Evolutionary conservation across 2,329 filamentous ascomycete species (phyloP), one percentile per base, ranked within the genome.

Genomic region (Phaeomoniella chlamydospora): DNA sequence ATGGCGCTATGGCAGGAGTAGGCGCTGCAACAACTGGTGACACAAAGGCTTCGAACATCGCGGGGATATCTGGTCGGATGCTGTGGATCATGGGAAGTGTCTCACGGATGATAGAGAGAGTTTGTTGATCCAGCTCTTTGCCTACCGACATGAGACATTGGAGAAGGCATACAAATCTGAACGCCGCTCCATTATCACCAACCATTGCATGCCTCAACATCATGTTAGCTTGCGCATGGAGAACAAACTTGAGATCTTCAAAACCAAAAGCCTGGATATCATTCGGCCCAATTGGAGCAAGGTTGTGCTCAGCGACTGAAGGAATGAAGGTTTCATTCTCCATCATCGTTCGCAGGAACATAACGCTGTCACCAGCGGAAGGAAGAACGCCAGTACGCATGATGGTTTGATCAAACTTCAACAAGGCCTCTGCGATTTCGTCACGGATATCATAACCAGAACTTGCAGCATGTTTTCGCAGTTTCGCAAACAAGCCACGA

Each of bases 371-470:
- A 43, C 67, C 63, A 33, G 70, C 57, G 22, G 68, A 65, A 35
- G 73, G 56, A 29, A 67, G 54, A 39, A 64, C 58, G 38, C 62
- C 63, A 41, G 60, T 63, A 50, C 68, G 65, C 41, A 67, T 62
- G 48, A 76, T 61, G 48, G 74, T 67, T 34, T 63, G 64, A 37
- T 70, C 70, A 43, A 78, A 66, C 41, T 77, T 81, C 41, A 90
- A 79, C 40, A 83, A 68, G 19, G 78, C 84, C 57, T 94, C 88
- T 43, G 93, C 87, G 41, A 94, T 78, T 59, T 92, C 82, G 48
- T 90, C 83, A 26, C 22, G 22, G 22, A 26, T n/a, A 9, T 6
- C 22, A 6, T 9, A n/a, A 6, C 22, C 22, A 18, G 33, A 55
- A 50, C 15, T 65, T 56, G 38, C 68, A 65, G 14, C 49, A 15